Conservation (phyloP, 1,284 basidiomycete genomes). For the Ustilago lituana region DNA sequence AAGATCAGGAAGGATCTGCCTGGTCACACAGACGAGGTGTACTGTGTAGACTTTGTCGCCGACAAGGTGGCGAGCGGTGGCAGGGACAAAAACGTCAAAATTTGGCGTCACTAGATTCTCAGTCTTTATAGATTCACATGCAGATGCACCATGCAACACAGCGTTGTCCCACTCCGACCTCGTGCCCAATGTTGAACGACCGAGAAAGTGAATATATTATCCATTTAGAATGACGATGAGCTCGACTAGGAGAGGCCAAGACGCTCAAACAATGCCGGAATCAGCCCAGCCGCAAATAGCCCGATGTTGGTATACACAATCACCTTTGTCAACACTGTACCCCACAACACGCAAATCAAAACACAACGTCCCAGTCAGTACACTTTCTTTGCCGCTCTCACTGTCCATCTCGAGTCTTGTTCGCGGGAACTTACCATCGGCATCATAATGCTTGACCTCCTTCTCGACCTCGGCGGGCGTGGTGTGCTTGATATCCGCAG, state of each 20-base stretch:
- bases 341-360: too few species aligned
- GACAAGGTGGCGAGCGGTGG: constrained; percentile 98
- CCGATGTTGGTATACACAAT: constrained; percentile 89
- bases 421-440: constrained; percentile 76
- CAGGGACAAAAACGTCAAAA: constrained; percentile 73
- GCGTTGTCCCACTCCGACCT: not conserved
- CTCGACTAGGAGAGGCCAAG: constrained; percentile 35
- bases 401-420: too few species aligned
- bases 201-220: too few species aligned
- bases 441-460: constrained; percentile 79
- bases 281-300: constrained; percentile 69
- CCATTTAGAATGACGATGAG: too few species aligned
- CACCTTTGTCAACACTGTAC: constrained; percentile 82
- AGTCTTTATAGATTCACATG: not conserved
- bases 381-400: not conserved
- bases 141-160: not conserved
- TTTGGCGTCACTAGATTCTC: constrained; percentile 67
- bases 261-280: constrained; percentile 49
- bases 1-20: constrained; percentile 94
- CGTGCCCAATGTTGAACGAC: too few species aligned
- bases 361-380: not conserved
- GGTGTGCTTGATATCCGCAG: constrained; percentile 17
- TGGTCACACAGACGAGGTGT: constrained; percentile 96
- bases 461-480: constrained; percentile 24
- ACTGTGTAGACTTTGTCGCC: constrained; percentile 81